Conservation (phyloP, 139 green algal species). For the Chara braunii region DNA sequence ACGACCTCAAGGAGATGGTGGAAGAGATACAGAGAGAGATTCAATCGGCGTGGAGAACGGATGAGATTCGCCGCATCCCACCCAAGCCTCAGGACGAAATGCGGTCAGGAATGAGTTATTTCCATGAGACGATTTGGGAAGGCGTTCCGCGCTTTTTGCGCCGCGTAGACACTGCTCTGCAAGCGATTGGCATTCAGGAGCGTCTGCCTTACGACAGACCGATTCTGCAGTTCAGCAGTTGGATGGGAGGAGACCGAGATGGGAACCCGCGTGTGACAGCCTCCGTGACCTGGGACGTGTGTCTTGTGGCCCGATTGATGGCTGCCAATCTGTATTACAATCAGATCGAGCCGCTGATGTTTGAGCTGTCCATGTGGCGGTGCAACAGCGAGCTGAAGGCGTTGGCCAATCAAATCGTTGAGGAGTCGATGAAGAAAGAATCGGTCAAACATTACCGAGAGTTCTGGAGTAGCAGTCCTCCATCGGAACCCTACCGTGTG, state of each 20-base stretch:
- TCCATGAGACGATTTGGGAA: slow-evolving; percentile 84
- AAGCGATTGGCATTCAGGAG: slow-evolving; percentile 70
- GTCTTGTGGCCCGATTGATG: slow-evolving; percentile 78
- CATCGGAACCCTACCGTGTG: slow-evolving; percentile 79
- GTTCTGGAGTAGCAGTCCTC: slow-evolving; percentile 43
- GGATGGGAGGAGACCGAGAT: slow-evolving; percentile 95
- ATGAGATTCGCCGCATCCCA: slow-evolving; percentile 79
- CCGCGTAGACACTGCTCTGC: slow-evolving; percentile 63
- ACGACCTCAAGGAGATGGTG: too few relatives aligned
- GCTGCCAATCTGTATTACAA: slow-evolving; percentile 83
- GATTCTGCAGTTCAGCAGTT: slow-evolving; percentile 72
- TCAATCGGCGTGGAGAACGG: slow-evolving; percentile 75
- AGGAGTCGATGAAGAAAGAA: too few relatives aligned
- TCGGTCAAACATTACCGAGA: too few relatives aligned
- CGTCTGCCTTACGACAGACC: slow-evolving; percentile 69
- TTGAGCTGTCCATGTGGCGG: slow-evolving; percentile 75
- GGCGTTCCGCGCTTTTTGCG: slow-evolving; percentile 71
- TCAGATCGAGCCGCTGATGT: slow-evolving; percentile 64
- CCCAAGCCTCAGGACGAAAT: slow-evolving; percentile 90
- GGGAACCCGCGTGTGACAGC: slow-evolving; percentile 90
- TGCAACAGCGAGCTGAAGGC: slow-evolving; percentile 62
- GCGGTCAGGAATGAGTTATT: slow-evolving; percentile 78
- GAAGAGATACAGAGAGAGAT: too few relatives aligned
- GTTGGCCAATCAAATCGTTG: too few relatives aligned
- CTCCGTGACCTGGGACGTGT: slow-evolving; percentile 79